A percentile compares a stretch with the other conserved stretches of the same genome.
Conservation (phyloP, 164 flowering plant genomes). For the Aristolochia californica region DNA sequence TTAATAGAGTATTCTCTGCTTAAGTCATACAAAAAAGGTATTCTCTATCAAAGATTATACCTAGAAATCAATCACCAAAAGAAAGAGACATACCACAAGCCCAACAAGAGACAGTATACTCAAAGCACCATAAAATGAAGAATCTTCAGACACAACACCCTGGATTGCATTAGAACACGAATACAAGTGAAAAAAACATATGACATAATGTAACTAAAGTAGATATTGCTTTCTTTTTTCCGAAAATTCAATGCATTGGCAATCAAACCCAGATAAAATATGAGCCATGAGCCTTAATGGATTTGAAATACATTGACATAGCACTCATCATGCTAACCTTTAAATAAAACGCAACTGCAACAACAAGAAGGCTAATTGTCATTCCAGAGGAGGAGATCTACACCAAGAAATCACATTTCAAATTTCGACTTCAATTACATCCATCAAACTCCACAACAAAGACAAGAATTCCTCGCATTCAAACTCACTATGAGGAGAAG, state of each 20-base stretch:
- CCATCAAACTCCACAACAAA: neutral
- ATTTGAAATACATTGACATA: too few species aligned
- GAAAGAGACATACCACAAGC: conserved; percentile 71
- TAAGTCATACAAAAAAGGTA: too few species aligned
- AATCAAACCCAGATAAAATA: too few species aligned
- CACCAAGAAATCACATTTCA: conserved; percentile 3
- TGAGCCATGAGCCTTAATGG: too few species aligned
- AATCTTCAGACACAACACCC: conserved; percentile 34
- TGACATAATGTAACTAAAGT: too few species aligned
- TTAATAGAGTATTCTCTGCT: too few species aligned
- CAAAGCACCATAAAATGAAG: conserved; percentile 36
- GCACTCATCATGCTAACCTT: conserved; percentile 39
- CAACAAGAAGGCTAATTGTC: conserved; percentile 70
- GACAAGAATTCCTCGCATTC: neutral
- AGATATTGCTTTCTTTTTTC: too few species aligned
- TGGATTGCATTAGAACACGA: conserved; percentile 7
- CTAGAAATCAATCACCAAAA: too few species aligned
- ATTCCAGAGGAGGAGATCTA: conserved; percentile 75
- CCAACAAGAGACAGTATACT: conserved; percentile 65
- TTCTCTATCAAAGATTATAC: too few species aligned
- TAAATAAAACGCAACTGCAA: conserved; percentile 57
- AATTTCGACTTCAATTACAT: neutral
- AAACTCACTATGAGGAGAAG: conserved; percentile 77
- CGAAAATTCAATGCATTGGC: too few species aligned
- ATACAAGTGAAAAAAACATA: too few species aligned